Conservation (phyloP, 306 rosid genomes). For the Pterocarpus santalinus region DNA sequence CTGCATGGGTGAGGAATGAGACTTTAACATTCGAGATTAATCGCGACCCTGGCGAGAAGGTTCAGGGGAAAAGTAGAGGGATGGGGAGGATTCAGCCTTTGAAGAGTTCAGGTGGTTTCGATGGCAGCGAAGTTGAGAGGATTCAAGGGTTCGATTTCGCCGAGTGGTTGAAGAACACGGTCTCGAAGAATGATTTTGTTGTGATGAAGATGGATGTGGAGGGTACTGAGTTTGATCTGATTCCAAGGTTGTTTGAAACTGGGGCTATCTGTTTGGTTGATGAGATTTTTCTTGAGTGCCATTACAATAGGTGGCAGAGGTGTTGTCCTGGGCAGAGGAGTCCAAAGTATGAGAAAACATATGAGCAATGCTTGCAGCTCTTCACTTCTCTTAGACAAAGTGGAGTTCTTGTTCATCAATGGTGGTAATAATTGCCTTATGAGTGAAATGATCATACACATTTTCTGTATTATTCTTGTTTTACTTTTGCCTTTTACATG, state of each 20-base stretch:
- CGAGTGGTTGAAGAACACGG: conserved; percentile 77
- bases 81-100: conserved; percentile 94
- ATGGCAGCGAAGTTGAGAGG: conserved; percentile 68
- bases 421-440: conserved; percentile 67
- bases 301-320: conserved; percentile 96
- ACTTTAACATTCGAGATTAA: conserved; percentile 80
- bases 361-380: conserved; percentile 81
- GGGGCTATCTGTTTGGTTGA: conserved; percentile 93
- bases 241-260: conserved; percentile 83
- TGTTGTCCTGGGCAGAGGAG: conserved; percentile 95
- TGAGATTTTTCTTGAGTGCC: conserved; percentile 94
- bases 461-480: conserved; percentile 44
- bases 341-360: conserved; percentile 79
- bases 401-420: conserved; percentile 95
- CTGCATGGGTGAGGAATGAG: conserved; percentile 98
- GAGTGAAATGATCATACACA: conserved; percentile 32
- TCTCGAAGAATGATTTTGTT: conserved; percentile 78
- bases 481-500: conserved; percentile 6
- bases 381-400: conserved; percentile 74
- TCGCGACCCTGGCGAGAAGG: conserved; percentile 67
- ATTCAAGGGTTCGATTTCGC: conserved; percentile 92
- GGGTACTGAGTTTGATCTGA: conserved; percentile 90
- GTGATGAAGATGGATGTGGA: conserved; percentile 99
- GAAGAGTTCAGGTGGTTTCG: conserved; percentile 45
- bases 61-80: conserved; percentile 67